Evolutionary conservation across 202 grass and related monocot species (phyloP).

Genomic region (Carex sylvatica): DNA sequence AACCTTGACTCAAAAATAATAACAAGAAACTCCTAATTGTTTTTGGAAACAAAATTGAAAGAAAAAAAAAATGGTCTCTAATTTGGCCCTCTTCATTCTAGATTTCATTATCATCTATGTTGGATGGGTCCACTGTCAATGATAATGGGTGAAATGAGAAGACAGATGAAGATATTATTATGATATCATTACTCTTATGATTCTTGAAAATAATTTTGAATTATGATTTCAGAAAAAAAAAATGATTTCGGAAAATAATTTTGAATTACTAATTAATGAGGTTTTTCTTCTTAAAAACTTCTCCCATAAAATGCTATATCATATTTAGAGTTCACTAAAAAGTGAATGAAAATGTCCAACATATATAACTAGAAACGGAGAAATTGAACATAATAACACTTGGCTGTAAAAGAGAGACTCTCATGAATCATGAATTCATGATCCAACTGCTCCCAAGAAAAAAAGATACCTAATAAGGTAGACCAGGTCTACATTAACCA

Average conservation of each 20-base stretch:
- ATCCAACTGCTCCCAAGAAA: conserved; percentile 2
- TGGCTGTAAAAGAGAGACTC: not conserved
- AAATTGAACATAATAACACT: not conserved
- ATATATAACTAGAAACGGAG: not conserved
- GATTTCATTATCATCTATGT: not conserved
- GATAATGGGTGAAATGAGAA: not conserved
- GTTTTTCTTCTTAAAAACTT: not conserved
- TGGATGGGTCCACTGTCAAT: not conserved
- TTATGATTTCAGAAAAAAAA: no score
- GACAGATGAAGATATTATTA: not conserved
- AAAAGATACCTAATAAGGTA: not conserved
- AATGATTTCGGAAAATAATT: no score
- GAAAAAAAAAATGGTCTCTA: not conserved
- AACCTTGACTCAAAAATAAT: not conserved
- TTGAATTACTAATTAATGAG: not conserved
- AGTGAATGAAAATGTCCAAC: not conserved
- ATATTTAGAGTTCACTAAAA: not conserved
- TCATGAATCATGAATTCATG: not conserved
- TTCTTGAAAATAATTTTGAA: not conserved
- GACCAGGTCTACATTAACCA: not conserved
- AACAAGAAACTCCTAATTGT: not conserved
- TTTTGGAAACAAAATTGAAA: not conserved
- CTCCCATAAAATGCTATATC: not conserved
- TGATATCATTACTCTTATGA: not conserved
- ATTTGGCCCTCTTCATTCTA: not conserved